These are phyloP conservation scores for Yamadazyma akitaensis DNA, from an alignment of 805 yeast genomes.

Conservation along the genomic window DNA sequence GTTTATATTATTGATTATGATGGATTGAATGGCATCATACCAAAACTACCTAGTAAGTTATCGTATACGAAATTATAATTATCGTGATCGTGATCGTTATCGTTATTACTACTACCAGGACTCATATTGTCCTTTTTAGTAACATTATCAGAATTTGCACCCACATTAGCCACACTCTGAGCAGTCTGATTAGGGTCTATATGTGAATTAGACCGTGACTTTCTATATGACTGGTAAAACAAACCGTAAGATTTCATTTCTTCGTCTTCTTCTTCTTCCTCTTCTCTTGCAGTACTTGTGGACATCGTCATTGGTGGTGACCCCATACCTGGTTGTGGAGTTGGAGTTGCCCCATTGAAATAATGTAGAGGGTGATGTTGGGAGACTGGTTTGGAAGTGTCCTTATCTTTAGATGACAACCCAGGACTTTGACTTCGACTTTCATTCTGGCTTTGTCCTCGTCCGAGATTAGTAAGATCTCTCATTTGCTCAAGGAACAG, in stretches of 20 bases:
- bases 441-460: background rate
- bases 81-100: slow-evolving; percentile 11
- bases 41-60: slow-evolving; percentile 32
- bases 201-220: slow-evolving; percentile 26
- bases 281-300: slow-evolving; percentile 7
- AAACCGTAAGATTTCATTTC: slow-evolving; percentile 38
- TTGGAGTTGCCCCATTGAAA: slow-evolving; percentile 14
- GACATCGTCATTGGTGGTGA: slow-evolving; percentile 6
- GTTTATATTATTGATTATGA: slow-evolving; percentile 1
- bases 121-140: background rate
- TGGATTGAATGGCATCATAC: slow-evolving; percentile 42
- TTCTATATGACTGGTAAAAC: slow-evolving; percentile 34
- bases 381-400: slow-evolving; percentile 40
- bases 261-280: slow-evolving; percentile 32
- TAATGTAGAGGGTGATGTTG: slow-evolving; percentile 53
- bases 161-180: background rate
- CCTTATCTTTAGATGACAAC: background rate
- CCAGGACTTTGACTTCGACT: background rate
- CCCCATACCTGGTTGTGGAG: slow-evolving; percentile 13
- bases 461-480: slow-evolving; percentile 19
- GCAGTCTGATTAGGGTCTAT: slow-evolving; percentile 9
- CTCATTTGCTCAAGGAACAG: slow-evolving; percentile 69
- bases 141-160: background rate
- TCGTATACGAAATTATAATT: slow-evolving; percentile 22
- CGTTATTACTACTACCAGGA: slow-evolving; percentile 1